A percentile compares a stretch with the other conserved stretches of the same genome.
Evolutionary conservation across 345 rosid species (phyloP).

Genomic region (Erysimum cheiranthoides): DNA sequence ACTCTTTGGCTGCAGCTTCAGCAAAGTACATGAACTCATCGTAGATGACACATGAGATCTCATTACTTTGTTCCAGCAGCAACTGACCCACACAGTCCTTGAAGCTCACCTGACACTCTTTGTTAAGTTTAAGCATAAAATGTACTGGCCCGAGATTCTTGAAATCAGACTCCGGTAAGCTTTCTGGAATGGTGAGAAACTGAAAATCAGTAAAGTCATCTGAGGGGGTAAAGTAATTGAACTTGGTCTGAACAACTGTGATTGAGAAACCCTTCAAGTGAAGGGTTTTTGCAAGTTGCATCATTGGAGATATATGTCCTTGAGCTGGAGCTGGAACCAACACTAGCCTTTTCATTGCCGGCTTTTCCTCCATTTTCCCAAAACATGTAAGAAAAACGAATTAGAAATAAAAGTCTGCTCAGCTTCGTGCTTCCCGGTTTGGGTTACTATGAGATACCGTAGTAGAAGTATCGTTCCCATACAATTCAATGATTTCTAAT

Average conservation of each 20-base stretch:
- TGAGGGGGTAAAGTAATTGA: constrained; percentile 8
- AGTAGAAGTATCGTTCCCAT: background rate
- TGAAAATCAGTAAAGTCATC: constrained; percentile 23
- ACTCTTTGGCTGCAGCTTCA: background rate
- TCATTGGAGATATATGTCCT: constrained; percentile 69
- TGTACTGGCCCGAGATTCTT: background rate
- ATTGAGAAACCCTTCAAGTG: constrained; percentile 46
- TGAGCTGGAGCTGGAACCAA: constrained; percentile 61
- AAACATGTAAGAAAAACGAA: background rate
- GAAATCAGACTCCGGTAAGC: constrained; percentile 22
- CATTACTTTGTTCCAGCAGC: background rate
- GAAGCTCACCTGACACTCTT: background rate
- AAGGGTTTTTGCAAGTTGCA: constrained; percentile 59
- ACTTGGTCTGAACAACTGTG: constrained; percentile 32
- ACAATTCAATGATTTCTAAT: no score
- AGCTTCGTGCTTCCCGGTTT: background rate
- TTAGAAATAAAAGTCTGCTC: background rate
- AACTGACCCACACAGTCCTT: background rate
- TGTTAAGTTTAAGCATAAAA: background rate
- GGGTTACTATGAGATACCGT: background rate
- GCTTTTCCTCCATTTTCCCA: constrained; percentile 19
- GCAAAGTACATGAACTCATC: background rate
- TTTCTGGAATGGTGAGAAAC: constrained; percentile 37
- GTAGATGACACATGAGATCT: background rate
- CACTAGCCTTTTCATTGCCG: background rate